phyloP scores from a whole-genome alignment of 768 basidiomycete genomes.

The Sporobolomyces phaffii region DNA sequence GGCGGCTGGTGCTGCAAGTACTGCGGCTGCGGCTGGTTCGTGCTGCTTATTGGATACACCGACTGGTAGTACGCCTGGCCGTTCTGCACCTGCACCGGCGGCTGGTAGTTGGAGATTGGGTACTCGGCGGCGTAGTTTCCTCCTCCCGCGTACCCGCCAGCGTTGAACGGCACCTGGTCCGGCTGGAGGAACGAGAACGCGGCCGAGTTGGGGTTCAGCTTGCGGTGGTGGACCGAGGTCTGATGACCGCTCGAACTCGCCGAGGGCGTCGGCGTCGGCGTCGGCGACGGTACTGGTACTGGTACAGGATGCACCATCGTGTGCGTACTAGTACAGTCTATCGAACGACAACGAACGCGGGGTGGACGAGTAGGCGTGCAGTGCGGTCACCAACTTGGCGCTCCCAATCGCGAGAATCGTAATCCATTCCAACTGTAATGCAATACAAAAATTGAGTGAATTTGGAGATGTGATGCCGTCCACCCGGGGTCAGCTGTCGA shows the following conservation, averaged over 20 bases:
- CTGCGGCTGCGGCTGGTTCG: background rate
- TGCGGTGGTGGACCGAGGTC: background rate
- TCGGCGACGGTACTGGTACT: slow-evolving; percentile 7
- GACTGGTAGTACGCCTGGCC: background rate
- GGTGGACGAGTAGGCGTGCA: too few relatives aligned
- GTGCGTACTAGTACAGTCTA: background rate
- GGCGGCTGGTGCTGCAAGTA: background rate
- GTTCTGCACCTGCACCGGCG: background rate
- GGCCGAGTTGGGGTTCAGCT: slow-evolving; percentile 10
- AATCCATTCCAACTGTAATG: too few relatives aligned
- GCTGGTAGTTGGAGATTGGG: slow-evolving; percentile 6
- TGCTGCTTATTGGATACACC: background rate
- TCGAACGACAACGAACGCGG: background rate
- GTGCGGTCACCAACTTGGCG: too few relatives aligned
- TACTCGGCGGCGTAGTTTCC: too few relatives aligned
- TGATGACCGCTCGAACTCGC: slow-evolving; percentile 1
- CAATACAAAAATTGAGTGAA: too few relatives aligned
- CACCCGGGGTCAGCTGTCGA: too few relatives aligned
- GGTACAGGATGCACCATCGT: slow-evolving; percentile 1
- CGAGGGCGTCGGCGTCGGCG: slow-evolving; percentile 1
- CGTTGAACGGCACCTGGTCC: background rate
- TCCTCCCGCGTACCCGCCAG: too few relatives aligned
- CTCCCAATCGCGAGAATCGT: too few relatives aligned
- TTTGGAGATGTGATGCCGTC: too few relatives aligned
- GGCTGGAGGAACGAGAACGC: slow-evolving; percentile 21